Conservation (phyloP, 2,329 filamentous ascomycete genomes). For the Cordyceps militaris region DNA sequence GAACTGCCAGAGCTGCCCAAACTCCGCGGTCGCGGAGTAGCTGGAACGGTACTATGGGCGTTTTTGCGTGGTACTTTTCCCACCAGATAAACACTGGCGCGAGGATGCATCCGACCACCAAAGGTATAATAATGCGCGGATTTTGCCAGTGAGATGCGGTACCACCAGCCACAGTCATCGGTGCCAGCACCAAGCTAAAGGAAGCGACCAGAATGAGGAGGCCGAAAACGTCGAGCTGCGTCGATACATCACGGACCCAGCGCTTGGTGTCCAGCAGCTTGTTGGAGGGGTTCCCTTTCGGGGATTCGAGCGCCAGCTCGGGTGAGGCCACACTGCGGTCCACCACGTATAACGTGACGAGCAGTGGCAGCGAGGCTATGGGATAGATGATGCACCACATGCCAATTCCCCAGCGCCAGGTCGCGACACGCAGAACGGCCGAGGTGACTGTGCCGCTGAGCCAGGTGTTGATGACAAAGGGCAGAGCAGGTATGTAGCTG, state of each 20-base stretch:
- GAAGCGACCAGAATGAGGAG: constrained; percentile 39
- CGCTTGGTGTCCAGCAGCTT: neutral
- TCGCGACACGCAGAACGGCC: constrained; percentile 41
- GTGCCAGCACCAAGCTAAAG: constrained; percentile 41
- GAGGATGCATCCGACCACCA: constrained; percentile 43
- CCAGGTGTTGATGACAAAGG: constrained; percentile 58
- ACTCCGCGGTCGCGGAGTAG: constrained; percentile 53
- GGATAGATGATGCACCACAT: constrained; percentile 59
- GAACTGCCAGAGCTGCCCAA: constrained; percentile 53
- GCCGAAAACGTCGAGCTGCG: constrained; percentile 47
- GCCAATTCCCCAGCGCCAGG: constrained; percentile 57
- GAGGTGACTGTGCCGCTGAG: constrained; percentile 50
- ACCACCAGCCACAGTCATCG: constrained; percentile 49
- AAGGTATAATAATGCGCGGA: constrained; percentile 42
- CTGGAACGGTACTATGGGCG: constrained; percentile 50
- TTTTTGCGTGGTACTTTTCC: constrained; percentile 42
- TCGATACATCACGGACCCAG: constrained; percentile 38
- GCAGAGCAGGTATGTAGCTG: constrained; percentile 53
- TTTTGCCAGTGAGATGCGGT: constrained; percentile 40
- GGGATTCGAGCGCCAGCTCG: neutral
- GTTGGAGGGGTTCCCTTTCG: neutral
- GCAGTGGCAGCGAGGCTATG: constrained; percentile 46
- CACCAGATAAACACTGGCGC: constrained; percentile 45
- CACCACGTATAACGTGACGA: constrained; percentile 34
- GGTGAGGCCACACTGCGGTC: constrained; percentile 19